phyloP scores from a whole-genome alignment of 345 rosid species.

The Salix caprea region DNA sequence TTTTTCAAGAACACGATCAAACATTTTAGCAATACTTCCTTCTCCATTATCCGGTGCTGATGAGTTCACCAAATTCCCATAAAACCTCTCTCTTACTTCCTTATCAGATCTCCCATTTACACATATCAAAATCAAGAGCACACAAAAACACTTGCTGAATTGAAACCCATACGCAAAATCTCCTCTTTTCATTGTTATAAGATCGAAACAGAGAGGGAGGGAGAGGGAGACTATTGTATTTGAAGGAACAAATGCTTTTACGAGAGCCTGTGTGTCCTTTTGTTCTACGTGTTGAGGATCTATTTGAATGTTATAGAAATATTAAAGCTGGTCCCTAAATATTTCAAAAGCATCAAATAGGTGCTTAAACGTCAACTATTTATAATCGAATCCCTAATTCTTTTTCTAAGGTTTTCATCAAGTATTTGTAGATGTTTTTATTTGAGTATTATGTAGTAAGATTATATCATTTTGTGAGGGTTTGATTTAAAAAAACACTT shows the following conservation, averaged over 20 bases:
- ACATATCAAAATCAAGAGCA: conserved; percentile 27
- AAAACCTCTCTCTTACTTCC: conserved; percentile 83
- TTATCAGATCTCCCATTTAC: conserved; percentile 70
- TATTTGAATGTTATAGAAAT: not conserved
- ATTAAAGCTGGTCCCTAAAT: not conserved
- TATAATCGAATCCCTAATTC: not conserved
- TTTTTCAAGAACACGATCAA: conserved; percentile 89
- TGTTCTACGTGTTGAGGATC: not conserved
- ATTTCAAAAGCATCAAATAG: not conserved
- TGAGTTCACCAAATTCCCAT: conserved; percentile 74
- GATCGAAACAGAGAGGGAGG: not conserved
- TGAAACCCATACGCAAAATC: not conserved
- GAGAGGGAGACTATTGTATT: not conserved
- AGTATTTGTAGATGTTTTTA: not conserved
- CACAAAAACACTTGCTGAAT: conserved; percentile 15
- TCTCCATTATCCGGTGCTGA: conserved; percentile 59
- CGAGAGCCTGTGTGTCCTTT: not conserved
- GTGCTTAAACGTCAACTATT: not conserved
- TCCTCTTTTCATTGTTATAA: not conserved
- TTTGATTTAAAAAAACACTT: not conserved
- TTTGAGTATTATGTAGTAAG: not conserved
- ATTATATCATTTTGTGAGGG: not conserved
- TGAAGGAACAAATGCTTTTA: not conserved
- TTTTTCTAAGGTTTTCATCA: not conserved
- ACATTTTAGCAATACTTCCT: conserved; percentile 86